Evolutionary conservation across 2,329 filamentous ascomycete species (phyloP), one percentile per base, ranked within the genome.

Genomic region (Colletotrichum salicis): DNA sequence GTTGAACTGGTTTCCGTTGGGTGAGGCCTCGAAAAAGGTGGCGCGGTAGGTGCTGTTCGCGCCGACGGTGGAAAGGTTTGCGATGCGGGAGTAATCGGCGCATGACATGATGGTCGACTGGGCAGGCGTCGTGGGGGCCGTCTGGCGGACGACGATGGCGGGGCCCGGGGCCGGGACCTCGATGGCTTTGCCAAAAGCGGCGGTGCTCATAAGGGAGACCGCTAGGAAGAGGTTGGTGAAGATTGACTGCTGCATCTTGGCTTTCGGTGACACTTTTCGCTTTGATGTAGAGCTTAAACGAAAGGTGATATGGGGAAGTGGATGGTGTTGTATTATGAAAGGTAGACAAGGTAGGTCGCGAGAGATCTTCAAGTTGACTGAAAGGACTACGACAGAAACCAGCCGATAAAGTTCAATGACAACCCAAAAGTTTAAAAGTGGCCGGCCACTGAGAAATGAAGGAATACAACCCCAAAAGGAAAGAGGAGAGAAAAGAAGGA

Each of bases 51-150:
- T 84, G 70, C 81, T 76, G 78, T 86, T 87, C 65, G 78, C 73
- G 70, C 82, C 83, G 72, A 86, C 82, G 71, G 81, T 82, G 27
- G 85, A 85, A 71, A 85, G 80, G 77, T 86, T 87, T 72, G 85
- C 85, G 27, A 83, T 83, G 60, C 76, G 77, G 69, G 82, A 77
- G 76, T 87, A 86, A 76, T 85, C 81, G 63, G 78, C 72, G 77
- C 85, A 86, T 27, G 71, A 67, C 45, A 62, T 51, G 60, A 61
- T 37, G 56, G 45, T 64, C 24, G 68, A 31, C 48, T 35, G 59
- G 59, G 15, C 29, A 10, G 45, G 66, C 3, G 41, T 37, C 41
- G 70, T 57, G 45, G 61, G 55, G 45, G 27, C 3, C 31, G 67
- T 57, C 56, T 73, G 73, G 15, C 73, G 73, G 67, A 72, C 71